Conservation (phyloP, 1,284 basidiomycete species). For the Erythrobasidium hasegawianum region DNA sequence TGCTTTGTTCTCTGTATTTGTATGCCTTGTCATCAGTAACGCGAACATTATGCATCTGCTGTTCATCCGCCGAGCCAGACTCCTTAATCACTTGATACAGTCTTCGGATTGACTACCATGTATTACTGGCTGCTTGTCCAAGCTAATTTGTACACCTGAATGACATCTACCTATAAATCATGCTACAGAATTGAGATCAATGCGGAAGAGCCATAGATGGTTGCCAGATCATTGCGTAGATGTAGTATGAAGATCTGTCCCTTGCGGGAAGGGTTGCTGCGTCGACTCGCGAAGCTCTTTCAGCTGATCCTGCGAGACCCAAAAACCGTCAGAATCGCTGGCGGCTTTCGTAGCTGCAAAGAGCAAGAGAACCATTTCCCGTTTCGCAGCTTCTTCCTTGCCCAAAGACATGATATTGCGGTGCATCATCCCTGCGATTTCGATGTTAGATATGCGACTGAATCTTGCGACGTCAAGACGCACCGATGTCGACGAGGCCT, state of each 20-base stretch:
- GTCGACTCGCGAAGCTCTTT: not conserved
- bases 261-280: constrained; percentile 20
- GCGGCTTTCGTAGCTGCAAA: not conserved
- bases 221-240: not conserved
- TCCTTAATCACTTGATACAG: not conserved
- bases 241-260: constrained; percentile 23
- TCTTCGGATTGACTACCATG: too few species aligned
- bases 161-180: too few species aligned
- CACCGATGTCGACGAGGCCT: constrained; percentile 23
- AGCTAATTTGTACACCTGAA: too few species aligned
- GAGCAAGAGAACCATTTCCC: constrained; percentile 16
- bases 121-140: too few species aligned
- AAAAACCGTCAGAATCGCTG: not conserved
- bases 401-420: constrained; percentile 19
- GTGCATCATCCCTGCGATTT: constrained; percentile 18
- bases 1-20: not conserved
- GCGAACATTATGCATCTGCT: not conserved
- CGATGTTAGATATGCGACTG: not conserved
- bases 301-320: constrained; percentile 5
- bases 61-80: too few species aligned
- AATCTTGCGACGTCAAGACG: too few species aligned
- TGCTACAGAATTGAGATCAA: too few species aligned
- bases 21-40: not conserved
- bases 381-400: constrained; percentile 6
- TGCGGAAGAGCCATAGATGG: too few species aligned